Base-by-base conservation (phyloP, 345 rosid species). In the Atalantia buxifolia region DNA sequence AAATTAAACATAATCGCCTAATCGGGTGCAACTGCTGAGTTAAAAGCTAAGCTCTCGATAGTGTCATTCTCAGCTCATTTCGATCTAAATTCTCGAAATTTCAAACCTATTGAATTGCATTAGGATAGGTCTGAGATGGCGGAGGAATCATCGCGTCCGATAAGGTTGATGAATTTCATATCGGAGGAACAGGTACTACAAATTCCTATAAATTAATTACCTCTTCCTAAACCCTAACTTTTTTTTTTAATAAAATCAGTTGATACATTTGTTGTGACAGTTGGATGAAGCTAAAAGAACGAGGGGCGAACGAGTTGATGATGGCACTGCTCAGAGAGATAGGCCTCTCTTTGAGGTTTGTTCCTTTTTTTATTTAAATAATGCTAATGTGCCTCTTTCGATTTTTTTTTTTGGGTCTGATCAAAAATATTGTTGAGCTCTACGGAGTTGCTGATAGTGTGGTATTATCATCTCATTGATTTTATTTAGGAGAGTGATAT, bases 321-420 rank as follows among this genome's bases (percentile, higher is more conserved):
- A 94, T 80, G 99, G 99, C 77, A 94, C 98, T 56, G 93, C 95
- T 27, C 98, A 90, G 85, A 88, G 99, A 80, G 99, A 94, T 67
- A 87, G 97, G 50, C 91, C 99, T 60, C 90, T 96, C 22, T 91
- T 59, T 76, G 97, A 95, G 94, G 98, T 93, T 79, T 35, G 65
- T 27, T 14, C 60, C 66, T 50, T 71, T 16, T 66, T 45, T n/a
- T 35, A 25, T 6, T 57, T 14, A 31, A 31, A 30, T 38, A 10
- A 55, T 76, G 61, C 59, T 62, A 48, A 40, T 27, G 18, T 10
- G n/a, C 48, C 69, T 82, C 30, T 7, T 35, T n/a, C 7, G 12
- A 16, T 48, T 62, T 6, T 57, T 62, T 18, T 68, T 53, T 18
- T 18, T 18, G 6, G 50, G 50, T n/a, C 16, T 12, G 14, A 42